Evolutionary conservation across 352 stramenopile genomes (phyloP), one percentile per base, ranked within the genome.

Genomic region (Thalassiosira exigua): DNA sequence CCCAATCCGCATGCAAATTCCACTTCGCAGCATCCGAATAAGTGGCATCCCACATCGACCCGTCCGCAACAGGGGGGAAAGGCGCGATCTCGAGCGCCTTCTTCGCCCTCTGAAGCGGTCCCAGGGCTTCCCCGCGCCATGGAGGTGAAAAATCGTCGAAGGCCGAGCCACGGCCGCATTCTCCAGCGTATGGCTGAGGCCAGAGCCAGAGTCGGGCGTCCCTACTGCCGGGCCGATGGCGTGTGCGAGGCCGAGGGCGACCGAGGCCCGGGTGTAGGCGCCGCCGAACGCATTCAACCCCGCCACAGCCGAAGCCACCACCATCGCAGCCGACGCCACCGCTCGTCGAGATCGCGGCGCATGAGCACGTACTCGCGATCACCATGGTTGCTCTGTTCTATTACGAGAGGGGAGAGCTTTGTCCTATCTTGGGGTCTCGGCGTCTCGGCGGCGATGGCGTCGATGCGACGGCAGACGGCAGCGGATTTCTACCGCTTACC

Each of bases 321-420:
- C 52, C 3, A 51, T 24, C n/a, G 51, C 59, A n/a, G 4, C 32
- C 41, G 3, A 60, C 41, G 3, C 48, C n/a, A 30, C 27, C 22
- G 33, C 11, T 50, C 70, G n/a, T n/a, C n/a, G n/a, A n/a, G n/a
- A n/a, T n/a, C n/a, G n/a, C n/a, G n/a, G n/a, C n/a, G n/a, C n/a
- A n/a, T n/a, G n/a, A n/a, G n/a, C n/a, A 82, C 73, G 67, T 78
- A 83, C 75, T 83, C 44, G 75, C 67, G 75, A 83, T 83, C 56
- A 83, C 75, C 75, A 83, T 83, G 52, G 75, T 79, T 81, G 33
- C 4, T 32, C n/a, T 36, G 58, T 42, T 33, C 24, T 36, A 52
- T 52, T 60, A 29, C 58, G 19, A 24, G n/a, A 24, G 12, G 24
- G 17, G 33, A 24, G n/a, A n/a, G n/a, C n/a, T n/a, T n/a, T n/a